Conservation (phyloP, 1,284 basidiomycete genomes). For the Chiua sp. region DNA sequence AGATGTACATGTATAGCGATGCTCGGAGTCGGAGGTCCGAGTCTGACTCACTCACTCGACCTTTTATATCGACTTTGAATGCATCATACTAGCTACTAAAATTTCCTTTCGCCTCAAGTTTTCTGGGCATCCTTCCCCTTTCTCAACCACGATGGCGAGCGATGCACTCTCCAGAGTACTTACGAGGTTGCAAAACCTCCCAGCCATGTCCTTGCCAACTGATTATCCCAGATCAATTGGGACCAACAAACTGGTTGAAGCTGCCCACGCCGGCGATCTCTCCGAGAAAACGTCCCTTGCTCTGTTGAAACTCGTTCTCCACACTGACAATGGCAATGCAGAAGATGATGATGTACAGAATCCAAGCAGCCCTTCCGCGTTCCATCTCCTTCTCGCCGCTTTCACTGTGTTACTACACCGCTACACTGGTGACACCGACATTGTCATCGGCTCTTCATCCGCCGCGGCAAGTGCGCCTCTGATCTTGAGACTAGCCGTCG, state of each 20-base stretch:
- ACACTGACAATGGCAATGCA: conserved; percentile 59
- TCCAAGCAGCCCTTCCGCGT: conserved; percentile 72
- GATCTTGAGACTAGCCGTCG: conserved; percentile 85
- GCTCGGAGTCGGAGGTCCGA: too few relatives aligned
- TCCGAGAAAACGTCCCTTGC: conserved; percentile 71
- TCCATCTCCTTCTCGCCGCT: conserved; percentile 91
- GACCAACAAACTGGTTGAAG: conserved; percentile 78
- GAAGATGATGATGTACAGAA: conserved; percentile 56
- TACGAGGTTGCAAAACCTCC: conserved; percentile 74
- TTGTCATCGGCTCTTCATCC: conserved; percentile 93
- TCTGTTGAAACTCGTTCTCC: conserved; percentile 79
- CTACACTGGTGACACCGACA: conserved; percentile 95
- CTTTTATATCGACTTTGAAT: background rate
- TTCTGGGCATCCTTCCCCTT: background rate
- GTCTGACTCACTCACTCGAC: background rate
- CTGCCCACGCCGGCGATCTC: conserved; percentile 70
- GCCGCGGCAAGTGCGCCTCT: conserved; percentile 81
- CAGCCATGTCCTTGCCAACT: conserved; percentile 92
- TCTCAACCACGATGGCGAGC: conserved; percentile 39
- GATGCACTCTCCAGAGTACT: conserved; percentile 59
- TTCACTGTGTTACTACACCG: conserved; percentile 93
- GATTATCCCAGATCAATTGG: conserved; percentile 92
- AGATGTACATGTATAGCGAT: too few relatives aligned
- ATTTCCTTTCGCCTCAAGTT: background rate
- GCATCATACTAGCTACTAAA: conserved; percentile 1